phyloP scores from a whole-genome alignment of 495 filamentous ascomycete species.

The Lepidopterella palustris region DNA sequence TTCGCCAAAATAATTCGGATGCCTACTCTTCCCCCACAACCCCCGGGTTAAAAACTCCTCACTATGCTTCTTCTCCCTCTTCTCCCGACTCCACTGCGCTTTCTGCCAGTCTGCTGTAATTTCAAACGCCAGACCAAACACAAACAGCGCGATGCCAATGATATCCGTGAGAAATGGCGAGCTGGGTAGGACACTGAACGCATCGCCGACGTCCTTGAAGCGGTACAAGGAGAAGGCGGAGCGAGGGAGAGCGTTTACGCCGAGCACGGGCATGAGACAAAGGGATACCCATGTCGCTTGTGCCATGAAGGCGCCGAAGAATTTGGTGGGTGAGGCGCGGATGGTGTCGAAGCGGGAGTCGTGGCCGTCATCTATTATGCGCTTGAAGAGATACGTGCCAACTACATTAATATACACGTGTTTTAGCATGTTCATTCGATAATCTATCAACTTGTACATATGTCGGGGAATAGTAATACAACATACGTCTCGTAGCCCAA shows the following conservation, averaged over 20 bases:
- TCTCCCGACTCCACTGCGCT: conserved; percentile 48
- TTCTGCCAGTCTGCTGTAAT: conserved; percentile 56
- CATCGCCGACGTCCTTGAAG: conserved; percentile 5
- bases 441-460: not conserved
- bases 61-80: conserved; percentile 52
- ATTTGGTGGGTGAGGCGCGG: conserved; percentile 45
- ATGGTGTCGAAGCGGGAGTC: conserved; percentile 60
- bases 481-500: conserved; percentile 53
- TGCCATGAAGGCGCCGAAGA: conserved; percentile 49
- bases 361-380: conserved; percentile 45
- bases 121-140: conserved; percentile 53
- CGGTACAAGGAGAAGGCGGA: conserved; percentile 28
- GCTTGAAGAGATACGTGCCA: conserved; percentile 52
- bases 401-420: conserved; percentile 38
- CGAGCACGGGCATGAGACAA: conserved; percentile 53
- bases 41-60: conserved; percentile 57
- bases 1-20: conserved; percentile 67
- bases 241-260: conserved; percentile 52
- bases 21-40: conserved; percentile 52
- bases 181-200: conserved; percentile 31
- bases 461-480: conserved; percentile 4
- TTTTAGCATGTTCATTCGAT: not conserved
- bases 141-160: conserved; percentile 49
- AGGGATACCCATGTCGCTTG: conserved; percentile 60
- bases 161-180: conserved; percentile 42